Base-by-base conservation (phyloP, 352 stramenopile genomes). In the Globisporangium spinosum region DNA sequence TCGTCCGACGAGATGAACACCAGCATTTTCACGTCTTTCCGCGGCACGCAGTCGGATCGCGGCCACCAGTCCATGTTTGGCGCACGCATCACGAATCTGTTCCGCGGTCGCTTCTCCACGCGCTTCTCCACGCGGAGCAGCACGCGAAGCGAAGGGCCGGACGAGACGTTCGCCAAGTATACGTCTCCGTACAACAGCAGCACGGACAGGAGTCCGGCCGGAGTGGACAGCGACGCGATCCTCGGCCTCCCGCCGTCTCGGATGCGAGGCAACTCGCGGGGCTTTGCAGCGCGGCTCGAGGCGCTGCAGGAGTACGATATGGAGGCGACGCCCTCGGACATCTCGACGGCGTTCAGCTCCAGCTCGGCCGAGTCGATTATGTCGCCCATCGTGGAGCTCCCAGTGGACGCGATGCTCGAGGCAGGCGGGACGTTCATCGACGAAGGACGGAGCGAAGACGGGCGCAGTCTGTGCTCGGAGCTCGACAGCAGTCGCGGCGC, bases 261-360 rank as follows among this genome's bases (percentile, higher is more conserved):
- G 17, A 23, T 68, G 54, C 49, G 67, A 57, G 58, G 74, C 32
- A 55, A 68, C 34, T 58, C 73, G 53, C 55, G 68, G 12, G 70
- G 70, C 27, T 73, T 84, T 13, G 69, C 76, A 29, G 71, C 80
- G 51, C 71, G 77, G n/a, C 74, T 93, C 25, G 83, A 82, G 51
- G 87, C 80, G n/a, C 71, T 93, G 58, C 67, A 82, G 61, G 84
- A 93, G 67, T 90, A 87, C 66, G 80, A 88, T 55, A 75, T 35
- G 25, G 70, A 70, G 55, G 62, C 45, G 70, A 62, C 51, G 62
- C 64, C 71, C 23, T 78, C 76, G 3, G 74, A 87, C 60, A 54
- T 78, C 57, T 82, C 79, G 4, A 78, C 77, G 9, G 70, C 71
- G 7, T 80, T 74, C 62, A 82, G 70, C 56, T 64, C 70, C 43